Evolutionary conservation across 2,329 filamentous ascomycete species (phyloP).

Genomic region (Monascus ruber): DNA sequence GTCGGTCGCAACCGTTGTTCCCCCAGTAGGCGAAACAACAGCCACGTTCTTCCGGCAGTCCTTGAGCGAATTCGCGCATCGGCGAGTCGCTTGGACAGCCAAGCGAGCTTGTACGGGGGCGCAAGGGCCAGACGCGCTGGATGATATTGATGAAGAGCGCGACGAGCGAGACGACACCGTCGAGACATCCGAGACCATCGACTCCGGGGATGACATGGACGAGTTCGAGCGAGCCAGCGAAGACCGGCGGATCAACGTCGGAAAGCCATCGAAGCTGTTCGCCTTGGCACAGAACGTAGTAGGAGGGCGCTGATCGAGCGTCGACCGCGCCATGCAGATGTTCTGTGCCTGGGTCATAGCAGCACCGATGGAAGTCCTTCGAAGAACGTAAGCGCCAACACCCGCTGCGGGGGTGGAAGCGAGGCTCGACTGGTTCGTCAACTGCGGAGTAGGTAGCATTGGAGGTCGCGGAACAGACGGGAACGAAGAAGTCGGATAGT

Average conservation of each 20-base stretch:
- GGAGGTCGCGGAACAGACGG: constrained; percentile 45
- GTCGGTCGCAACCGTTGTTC: constrained; percentile 17
- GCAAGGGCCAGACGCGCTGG: constrained; percentile 25
- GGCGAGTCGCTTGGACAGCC: constrained; percentile 30
- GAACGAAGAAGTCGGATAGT: constrained; percentile 32
- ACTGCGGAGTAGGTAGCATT: constrained; percentile 49
- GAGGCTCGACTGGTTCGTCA: constrained; percentile 46
- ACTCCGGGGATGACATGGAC: constrained; percentile 47
- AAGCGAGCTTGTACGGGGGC: constrained; percentile 20
- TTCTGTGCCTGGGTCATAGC: constrained; percentile 49
- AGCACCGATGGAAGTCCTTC: constrained; percentile 46
- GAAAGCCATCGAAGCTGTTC: constrained; percentile 37
- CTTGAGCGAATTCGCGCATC: constrained; percentile 27
- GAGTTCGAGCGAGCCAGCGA: constrained; percentile 43
- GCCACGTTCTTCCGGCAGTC: constrained; percentile 24
- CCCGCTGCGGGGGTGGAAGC: constrained; percentile 52
- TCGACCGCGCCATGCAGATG: constrained; percentile 44
- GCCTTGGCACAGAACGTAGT: constrained; percentile 22
- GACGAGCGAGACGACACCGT: constrained; percentile 43
- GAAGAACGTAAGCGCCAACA: constrained; percentile 36
- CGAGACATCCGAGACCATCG: constrained; percentile 50
- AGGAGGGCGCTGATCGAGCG: constrained; percentile 40
- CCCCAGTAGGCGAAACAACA: constrained; percentile 28
- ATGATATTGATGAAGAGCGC: constrained; percentile 40
- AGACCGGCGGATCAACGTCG: constrained; percentile 36